These are phyloP conservation scores for Sporothrix dimorphospora DNA, from an alignment of 2,329 filamentous ascomycete species.

Conservation along the genomic window DNA sequence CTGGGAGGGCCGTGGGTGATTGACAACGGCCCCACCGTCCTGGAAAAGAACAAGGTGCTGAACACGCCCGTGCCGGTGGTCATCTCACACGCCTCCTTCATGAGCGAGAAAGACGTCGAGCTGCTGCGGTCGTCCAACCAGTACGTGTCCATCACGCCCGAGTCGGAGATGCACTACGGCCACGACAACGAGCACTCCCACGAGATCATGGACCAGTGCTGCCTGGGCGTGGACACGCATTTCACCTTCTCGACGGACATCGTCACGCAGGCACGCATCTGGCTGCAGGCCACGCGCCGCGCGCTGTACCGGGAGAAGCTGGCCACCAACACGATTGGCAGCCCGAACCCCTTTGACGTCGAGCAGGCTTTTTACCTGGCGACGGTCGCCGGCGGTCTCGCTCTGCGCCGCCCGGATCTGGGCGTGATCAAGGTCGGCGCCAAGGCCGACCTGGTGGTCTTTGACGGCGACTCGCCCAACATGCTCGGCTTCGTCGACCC, in stretches of 20 bases:
- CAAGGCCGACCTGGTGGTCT: conserved; percentile 1
- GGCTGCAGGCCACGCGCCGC: conserved; percentile 1
- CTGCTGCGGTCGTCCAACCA: conserved; percentile 3
- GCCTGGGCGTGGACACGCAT: background rate
- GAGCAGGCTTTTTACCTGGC: background rate
- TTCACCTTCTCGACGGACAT: conserved; percentile 6
- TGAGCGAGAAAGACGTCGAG: background rate
- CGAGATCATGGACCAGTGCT: background rate
- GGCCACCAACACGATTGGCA: background rate
- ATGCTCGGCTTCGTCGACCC: conserved; percentile 11
- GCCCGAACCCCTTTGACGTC: conserved; percentile 3
- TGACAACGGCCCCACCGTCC: background rate
- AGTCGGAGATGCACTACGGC: conserved; percentile 15
- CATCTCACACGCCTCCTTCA: background rate
- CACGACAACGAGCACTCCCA: conserved; percentile 9
- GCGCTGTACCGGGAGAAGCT: background rate
- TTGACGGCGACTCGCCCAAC: conserved; percentile 12
- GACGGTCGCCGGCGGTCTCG: background rate
- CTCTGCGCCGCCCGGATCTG: background rate
- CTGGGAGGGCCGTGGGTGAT: background rate
- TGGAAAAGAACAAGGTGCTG: background rate
- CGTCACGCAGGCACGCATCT: background rate
- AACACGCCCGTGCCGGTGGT: background rate
- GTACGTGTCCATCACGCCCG: conserved; percentile 17
- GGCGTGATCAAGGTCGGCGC: background rate